Percentiles rank a stretch among this genome's conserved stretches.
Conservation (phyloP, 345 rosid species). For the Eucalyptus viminalis region DNA sequence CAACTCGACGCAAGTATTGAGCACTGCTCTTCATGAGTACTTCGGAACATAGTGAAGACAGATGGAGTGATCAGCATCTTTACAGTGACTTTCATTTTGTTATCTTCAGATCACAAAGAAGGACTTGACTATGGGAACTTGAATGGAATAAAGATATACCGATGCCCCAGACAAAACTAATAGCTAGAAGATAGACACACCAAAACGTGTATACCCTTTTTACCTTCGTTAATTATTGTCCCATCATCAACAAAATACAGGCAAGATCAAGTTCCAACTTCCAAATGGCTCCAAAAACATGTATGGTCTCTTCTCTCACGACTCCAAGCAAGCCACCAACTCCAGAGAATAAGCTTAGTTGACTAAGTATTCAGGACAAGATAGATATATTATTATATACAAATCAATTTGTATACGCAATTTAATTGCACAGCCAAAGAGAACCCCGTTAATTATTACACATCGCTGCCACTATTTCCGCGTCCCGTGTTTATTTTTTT, state of each 20-base stretch:
- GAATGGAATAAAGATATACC: neutral
- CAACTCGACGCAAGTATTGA: neutral
- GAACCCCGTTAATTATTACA: neutral
- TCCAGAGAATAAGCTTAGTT: neutral
- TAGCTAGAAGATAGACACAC: neutral
- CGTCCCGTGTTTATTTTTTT: neutral
- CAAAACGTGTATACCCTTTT: neutral
- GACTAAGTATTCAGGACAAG: neutral
- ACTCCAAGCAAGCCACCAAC: neutral
- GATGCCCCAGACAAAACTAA: neutral
- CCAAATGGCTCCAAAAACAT: neutral
- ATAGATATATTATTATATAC: neutral
- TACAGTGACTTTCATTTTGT: neutral
- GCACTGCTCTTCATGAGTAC: neutral
- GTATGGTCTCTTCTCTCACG: neutral
- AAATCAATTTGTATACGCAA: neutral
- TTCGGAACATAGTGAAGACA: neutral
- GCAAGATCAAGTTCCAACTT: neutral
- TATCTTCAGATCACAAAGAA: neutral
- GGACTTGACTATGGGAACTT: neutral
- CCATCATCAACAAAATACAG: neutral
- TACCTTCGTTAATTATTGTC: neutral
- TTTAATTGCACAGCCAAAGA: neutral
- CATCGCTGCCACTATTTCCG: neutral
- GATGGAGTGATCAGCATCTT: neutral